A percentile compares a stretch with the other conserved stretches of the same genome.
These are phyloP conservation scores for Salisapilia sapeloensis DNA, from an alignment of 352 stramenopile species.

Conservation along the genomic window DNA sequence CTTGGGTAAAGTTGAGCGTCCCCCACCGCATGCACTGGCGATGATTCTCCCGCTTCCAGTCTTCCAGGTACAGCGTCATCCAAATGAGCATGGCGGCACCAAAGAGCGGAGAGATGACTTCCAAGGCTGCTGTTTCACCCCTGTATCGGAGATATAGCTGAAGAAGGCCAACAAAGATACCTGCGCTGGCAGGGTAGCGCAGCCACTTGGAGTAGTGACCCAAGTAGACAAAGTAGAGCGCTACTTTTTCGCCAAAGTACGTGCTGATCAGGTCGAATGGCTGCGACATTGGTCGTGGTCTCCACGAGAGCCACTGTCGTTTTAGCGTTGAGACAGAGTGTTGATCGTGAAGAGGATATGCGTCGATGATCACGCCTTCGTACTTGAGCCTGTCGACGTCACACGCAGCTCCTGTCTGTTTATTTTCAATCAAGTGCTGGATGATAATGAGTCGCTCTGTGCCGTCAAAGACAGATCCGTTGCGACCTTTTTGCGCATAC, in stretches of 20 bases:
- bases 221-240: constrained; percentile 96
- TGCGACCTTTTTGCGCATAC: constrained; percentile 36
- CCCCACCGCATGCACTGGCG: constrained; percentile 74
- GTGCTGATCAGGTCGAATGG: constrained; percentile 66
- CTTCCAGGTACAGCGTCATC: constrained; percentile 81
- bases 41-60: constrained; percentile 78
- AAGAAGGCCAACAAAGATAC: constrained; percentile 76
- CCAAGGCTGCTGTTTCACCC: constrained; percentile 16
- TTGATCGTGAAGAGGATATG: constrained; percentile 62
- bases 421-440: constrained; percentile 72
- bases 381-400: constrained; percentile 64
- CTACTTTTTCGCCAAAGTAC: constrained; percentile 85
- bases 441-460: constrained; percentile 68
- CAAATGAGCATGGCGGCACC: constrained; percentile 82
- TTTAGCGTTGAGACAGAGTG: constrained; percentile 39
- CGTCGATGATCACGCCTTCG: constrained; percentile 56
- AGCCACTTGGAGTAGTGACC: constrained; percentile 93
- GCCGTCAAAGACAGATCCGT: constrained; percentile 51
- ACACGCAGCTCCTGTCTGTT: constrained; percentile 33
- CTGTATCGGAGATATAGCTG: constrained; percentile 22
- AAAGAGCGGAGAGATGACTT: constrained; percentile 51
- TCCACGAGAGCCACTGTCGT: constrained; percentile 52
- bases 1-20: constrained; percentile 52
- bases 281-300: constrained; percentile 53
- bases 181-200: constrained; percentile 85